Conservation (phyloP, 202 grass and related monocot genomes). For the Saccharum hybrid region DNA sequence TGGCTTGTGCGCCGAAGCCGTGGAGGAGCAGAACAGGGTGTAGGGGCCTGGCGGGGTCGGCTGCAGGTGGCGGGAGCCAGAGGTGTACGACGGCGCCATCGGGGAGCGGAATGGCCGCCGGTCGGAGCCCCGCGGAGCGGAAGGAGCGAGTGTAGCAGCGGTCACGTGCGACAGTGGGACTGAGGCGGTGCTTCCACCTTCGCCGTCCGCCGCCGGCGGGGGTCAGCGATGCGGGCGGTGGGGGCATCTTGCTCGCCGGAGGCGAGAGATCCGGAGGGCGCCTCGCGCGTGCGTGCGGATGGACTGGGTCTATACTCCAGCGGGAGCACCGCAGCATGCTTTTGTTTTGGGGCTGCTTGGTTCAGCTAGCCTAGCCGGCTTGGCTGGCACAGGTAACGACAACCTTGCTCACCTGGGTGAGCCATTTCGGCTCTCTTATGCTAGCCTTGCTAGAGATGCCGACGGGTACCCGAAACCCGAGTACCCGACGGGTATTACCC, state of each 20-base stretch:
- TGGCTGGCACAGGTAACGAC: no score
- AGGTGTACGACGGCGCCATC: slow-evolving; percentile 74
- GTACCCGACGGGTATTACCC: no score
- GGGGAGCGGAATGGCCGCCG: slow-evolving; percentile 50
- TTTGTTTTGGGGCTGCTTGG: no score
- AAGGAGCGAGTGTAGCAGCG: slow-evolving; percentile 76
- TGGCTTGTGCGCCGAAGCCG: slow-evolving; percentile 81
- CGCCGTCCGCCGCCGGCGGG: not conserved
- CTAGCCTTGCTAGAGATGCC: no score
- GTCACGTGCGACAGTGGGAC: slow-evolving; percentile 70
- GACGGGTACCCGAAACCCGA: no score
- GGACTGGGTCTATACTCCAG: slow-evolving; percentile 3
- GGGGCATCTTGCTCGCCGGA: slow-evolving; percentile 42
- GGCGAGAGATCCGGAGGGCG: slow-evolving; percentile 5
- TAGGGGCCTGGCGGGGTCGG: slow-evolving; percentile 5
- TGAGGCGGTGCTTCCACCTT: slow-evolving; percentile 49
- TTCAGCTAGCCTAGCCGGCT: no score
- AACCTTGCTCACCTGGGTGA: no score
- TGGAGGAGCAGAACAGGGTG: slow-evolving; percentile 71
- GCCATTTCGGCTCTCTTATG: no score
- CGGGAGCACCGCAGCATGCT: no score
- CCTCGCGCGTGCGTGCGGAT: not conserved
- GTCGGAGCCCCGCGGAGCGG: slow-evolving; percentile 67
- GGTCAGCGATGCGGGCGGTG: not conserved
- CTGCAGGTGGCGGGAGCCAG: slow-evolving; percentile 56